Evolutionary conservation across 1,139 yeast genomes (phyloP), one percentile per base, ranked within the genome.

Genomic region (Yamadazyma atmosphaerica): DNA sequence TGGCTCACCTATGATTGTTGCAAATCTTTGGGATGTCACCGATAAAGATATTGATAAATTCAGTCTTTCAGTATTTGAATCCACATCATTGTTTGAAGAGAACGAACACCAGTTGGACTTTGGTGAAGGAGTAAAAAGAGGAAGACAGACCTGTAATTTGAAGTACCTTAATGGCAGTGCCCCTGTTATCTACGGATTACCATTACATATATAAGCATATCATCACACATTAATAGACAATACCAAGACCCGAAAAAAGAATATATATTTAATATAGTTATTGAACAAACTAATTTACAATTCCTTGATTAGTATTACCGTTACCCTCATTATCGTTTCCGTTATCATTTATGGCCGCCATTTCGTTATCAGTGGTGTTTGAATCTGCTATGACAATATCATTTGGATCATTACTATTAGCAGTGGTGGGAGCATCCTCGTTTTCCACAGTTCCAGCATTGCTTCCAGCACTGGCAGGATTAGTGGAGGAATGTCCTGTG

Each of bases 21-120:
- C 88, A 0, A 89, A 88, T 54, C 63, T 92, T 46, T 92, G 98
- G 98, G 97, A 89, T 60, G 98, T 92, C 4, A 92, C 98, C 0
- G 98, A 92, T 59, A 89, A 86, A 51, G 98, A 92, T 57, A 87
- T 89, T 39, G 98, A 92, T 60, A 74, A 72, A 50, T 88, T 89
- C 51, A 84, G 89, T 33, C 45, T 72, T 10, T 64, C 76, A 1
- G 60, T 85, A 28, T 73, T 88, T 49, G 73, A 74, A 10, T 65
- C 70, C 41, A 81, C 89, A 80, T 89, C 90, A 0, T 61, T 83
- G 19, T 55, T 71, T 41, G 39, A 32, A n/a, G 46, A 33, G 28
- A 29, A 21, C 11, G 36, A 32, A 3, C 15, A 9, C 4, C 15
- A 29, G 10, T 12, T 30, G 2, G 34, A 44, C 27, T 39, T 56